Percentiles rank a stretch among this genome's conserved stretches.
Conservation (phyloP, 352 stramenopile species). For the Phytophthora pinifolia region DNA sequence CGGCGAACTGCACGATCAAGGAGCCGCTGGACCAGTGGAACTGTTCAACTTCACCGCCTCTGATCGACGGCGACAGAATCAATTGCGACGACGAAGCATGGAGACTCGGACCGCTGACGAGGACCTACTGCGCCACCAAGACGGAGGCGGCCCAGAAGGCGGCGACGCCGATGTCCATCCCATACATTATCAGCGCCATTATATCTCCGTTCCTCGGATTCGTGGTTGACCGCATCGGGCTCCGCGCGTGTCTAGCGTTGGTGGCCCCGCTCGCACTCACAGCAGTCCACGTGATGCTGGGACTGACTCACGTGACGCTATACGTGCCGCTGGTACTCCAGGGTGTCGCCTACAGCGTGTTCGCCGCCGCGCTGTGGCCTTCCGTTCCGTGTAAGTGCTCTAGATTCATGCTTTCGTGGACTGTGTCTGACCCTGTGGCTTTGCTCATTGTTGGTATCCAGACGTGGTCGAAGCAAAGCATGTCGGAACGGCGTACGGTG, state of each 20-base stretch:
- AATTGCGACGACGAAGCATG: conserved; percentile 76
- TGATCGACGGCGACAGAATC: conserved; percentile 71
- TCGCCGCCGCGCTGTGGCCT: conserved; percentile 92
- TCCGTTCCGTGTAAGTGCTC: conserved; percentile 70
- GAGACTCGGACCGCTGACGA: conserved; percentile 61
- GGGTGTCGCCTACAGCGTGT: conserved; percentile 92
- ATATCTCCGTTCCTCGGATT: conserved; percentile 91
- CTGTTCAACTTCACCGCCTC: conserved; percentile 54
- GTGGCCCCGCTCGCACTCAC: conserved; percentile 78
- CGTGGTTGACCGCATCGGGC: conserved; percentile 88
- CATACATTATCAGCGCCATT: conserved; percentile 91
- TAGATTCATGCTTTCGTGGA: not conserved
- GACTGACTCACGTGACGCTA: conserved; percentile 66
- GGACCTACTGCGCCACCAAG: conserved; percentile 65
- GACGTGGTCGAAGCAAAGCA: conserved; percentile 89
- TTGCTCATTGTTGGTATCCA: conserved; percentile 15
- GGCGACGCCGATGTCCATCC: conserved; percentile 91
- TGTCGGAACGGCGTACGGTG: conserved; percentile 91
- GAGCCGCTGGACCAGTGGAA: conserved; percentile 55
- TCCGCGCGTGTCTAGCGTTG: conserved; percentile 80
- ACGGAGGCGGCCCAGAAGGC: conserved; percentile 59
- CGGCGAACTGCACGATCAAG: conserved; percentile 72
- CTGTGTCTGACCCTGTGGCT: conserved; percentile 3
- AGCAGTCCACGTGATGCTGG: conserved; percentile 86
- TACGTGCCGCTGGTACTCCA: conserved; percentile 89